These are phyloP conservation scores for Hypoxylon sp. DNA, from an alignment of 2,329 filamentous ascomycete species.

Conservation along the genomic window DNA sequence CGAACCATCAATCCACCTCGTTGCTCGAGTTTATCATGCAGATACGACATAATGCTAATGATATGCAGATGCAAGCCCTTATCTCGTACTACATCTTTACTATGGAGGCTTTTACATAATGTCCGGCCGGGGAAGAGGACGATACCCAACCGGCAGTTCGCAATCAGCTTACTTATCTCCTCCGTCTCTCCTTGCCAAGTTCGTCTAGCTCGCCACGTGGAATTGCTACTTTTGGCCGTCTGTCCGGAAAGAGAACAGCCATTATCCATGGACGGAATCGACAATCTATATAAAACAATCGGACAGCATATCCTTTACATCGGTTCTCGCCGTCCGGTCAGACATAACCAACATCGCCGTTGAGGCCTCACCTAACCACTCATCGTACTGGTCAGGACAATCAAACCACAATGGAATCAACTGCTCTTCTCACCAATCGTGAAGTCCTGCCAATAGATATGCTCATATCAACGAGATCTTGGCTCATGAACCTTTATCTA, in stretches of 20 bases:
- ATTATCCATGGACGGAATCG: slow-evolving; percentile 6
- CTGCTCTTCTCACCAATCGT: slow-evolving; percentile 8
- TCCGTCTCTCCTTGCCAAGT: slow-evolving; percentile 19
- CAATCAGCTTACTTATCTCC: slow-evolving; percentile 20
- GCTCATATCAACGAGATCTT: slow-evolving; percentile 13
- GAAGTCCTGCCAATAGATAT: not conserved
- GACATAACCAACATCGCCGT: not conserved
- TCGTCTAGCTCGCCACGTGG: slow-evolving; percentile 32
- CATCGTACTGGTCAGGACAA: not conserved
- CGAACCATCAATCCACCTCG: slow-evolving; percentile 3
- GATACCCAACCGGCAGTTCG: slow-evolving; percentile 28
- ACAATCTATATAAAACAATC: slow-evolving; percentile 18
- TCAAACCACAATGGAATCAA: slow-evolving; percentile 4
- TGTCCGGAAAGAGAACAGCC: slow-evolving; percentile 7
- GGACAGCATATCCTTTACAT: not conserved
- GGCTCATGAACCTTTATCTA: slow-evolving; percentile 38
- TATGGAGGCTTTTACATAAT: slow-evolving; percentile 12
- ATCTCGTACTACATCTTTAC: too few species aligned
- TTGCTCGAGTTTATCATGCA: slow-evolving; percentile 16
- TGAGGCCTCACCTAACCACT: not conserved
- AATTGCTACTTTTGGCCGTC: slow-evolving; percentile 21
- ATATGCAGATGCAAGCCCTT: slow-evolving; percentile 17
- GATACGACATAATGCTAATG: slow-evolving; percentile 17
- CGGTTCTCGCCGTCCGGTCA: not conserved
- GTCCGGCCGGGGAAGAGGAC: slow-evolving; percentile 19